Evolutionary conservation across 2,329 filamentous ascomycete species (phyloP).

Genomic region (Stagonosporopsis rhizophila): DNA sequence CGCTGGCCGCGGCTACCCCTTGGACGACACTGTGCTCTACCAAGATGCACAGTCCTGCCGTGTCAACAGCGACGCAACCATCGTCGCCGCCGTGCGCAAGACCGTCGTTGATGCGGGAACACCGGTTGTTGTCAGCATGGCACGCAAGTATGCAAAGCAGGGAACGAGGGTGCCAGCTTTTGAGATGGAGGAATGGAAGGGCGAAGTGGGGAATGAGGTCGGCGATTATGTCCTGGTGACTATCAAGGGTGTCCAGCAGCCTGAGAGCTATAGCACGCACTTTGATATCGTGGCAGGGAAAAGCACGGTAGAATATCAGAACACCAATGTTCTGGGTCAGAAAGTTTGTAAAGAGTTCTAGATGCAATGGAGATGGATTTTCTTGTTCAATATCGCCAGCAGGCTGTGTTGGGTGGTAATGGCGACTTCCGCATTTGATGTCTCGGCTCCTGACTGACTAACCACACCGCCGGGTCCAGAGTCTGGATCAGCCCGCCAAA

Average conservation of each 20-base stretch:
- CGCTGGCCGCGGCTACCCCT: constrained; percentile 7
- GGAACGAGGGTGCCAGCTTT: constrained; percentile 6
- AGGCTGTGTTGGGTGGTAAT: not conserved
- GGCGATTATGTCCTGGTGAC: constrained; percentile 4
- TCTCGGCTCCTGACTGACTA: not conserved
- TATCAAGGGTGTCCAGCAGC: constrained; percentile 3
- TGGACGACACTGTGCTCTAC: constrained; percentile 9
- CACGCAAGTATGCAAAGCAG: constrained; percentile 5
- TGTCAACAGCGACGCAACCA: not conserved
- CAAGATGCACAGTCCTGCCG: constrained; percentile 12
- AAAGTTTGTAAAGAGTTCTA: constrained; percentile 4
- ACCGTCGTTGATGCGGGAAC: constrained; percentile 2
- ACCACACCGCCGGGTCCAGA: not conserved
- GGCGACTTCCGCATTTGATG: not conserved
- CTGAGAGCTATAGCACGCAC: constrained; percentile 2
- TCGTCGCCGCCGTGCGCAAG: constrained; percentile 14
- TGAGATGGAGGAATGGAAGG: constrained; percentile 12
- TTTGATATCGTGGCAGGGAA: constrained; percentile 12
- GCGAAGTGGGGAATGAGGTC: not conserved
- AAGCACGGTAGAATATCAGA: constrained; percentile 1
- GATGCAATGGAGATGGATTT: not conserved
- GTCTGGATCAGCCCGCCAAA: not conserved
- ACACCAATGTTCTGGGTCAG: not conserved
- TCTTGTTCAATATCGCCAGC: not conserved
- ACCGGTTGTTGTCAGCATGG: constrained; percentile 3